Conservation (phyloP, 345 rosid species). For the Zanthoxylum bungeanum region DNA sequence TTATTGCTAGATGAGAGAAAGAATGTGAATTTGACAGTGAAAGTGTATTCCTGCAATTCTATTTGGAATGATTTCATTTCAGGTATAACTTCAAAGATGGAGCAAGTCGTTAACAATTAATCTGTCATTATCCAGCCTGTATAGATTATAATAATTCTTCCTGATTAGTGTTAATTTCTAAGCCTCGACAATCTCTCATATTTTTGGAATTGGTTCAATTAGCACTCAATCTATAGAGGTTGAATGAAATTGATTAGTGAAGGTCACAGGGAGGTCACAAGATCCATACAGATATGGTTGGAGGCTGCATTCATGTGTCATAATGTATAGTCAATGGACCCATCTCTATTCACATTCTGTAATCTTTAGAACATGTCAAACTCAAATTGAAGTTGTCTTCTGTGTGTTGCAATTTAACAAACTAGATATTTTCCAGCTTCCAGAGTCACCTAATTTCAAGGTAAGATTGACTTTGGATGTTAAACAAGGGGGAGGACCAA, state of each 20-base stretch:
- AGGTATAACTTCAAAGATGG: conserved; percentile 13
- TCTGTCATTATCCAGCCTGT: not conserved
- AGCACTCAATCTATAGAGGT: not conserved
- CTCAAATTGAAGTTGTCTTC: not conserved
- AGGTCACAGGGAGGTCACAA: not conserved
- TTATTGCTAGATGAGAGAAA: not conserved
- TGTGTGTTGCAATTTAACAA: not conserved
- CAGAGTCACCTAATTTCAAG: conserved; percentile 69
- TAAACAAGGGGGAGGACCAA: conserved; percentile 71
- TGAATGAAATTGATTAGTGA: not conserved
- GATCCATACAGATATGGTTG: not conserved
- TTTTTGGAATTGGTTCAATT: not conserved
- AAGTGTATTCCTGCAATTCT: not conserved
- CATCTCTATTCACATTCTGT: not conserved
- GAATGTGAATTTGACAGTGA: not conserved
- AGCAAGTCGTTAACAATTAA: conserved; percentile 3
- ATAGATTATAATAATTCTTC: not conserved
- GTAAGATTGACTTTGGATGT: conserved; percentile 55
- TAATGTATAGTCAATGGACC: not conserved
- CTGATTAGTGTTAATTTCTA: not conserved
- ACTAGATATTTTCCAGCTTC: conserved; percentile 45
- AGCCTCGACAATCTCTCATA: not conserved
- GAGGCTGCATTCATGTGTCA: not conserved
- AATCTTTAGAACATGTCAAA: not conserved
- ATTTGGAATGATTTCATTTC: not conserved